Conservation (phyloP, 2,329 filamentous ascomycete species). For the Fusarium tanahbumbuense region DNA sequence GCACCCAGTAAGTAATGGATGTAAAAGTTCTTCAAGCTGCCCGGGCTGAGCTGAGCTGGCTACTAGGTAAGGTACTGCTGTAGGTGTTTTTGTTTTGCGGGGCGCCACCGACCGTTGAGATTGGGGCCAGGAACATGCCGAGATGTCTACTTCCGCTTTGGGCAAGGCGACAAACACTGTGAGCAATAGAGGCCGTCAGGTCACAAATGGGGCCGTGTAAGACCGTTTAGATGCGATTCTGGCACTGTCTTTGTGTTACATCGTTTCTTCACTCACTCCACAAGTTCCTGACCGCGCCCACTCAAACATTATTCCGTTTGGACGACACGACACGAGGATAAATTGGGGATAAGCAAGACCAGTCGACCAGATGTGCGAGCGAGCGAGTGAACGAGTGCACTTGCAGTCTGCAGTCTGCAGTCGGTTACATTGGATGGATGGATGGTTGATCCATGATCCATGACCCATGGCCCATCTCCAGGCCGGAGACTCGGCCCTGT, state of each 20-base stretch:
- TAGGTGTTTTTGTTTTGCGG: slow-evolving; percentile 16
- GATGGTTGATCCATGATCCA: slow-evolving; percentile 17
- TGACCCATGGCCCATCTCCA: slow-evolving; percentile 37
- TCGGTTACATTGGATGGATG: slow-evolving; percentile 7
- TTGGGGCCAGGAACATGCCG: slow-evolving; percentile 28
- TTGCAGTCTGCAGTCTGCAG: background rate
- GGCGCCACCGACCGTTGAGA: slow-evolving; percentile 30
- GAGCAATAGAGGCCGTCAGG: slow-evolving; percentile 9
- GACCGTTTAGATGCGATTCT: background rate
- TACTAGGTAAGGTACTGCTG: no score
- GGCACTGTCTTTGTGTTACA: slow-evolving; percentile 42
- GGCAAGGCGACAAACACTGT: slow-evolving; percentile 32
- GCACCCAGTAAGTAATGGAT: background rate
- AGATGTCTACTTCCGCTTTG: slow-evolving; percentile 23
- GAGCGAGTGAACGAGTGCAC: background rate
- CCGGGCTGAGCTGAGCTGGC: background rate
- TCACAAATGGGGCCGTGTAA: background rate
- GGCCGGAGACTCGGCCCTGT: slow-evolving; percentile 39
- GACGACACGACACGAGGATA: slow-evolving; percentile 18
- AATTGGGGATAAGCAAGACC: slow-evolving; percentile 23
- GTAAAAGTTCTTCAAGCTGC: background rate
- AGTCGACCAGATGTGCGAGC: background rate
- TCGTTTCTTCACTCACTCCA: slow-evolving; percentile 33
- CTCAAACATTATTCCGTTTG: slow-evolving; percentile 39
- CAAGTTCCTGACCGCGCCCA: slow-evolving; percentile 40